Evolutionary conservation across 257 asterid species (phyloP).

Genomic region (Scutellaria minor): DNA sequence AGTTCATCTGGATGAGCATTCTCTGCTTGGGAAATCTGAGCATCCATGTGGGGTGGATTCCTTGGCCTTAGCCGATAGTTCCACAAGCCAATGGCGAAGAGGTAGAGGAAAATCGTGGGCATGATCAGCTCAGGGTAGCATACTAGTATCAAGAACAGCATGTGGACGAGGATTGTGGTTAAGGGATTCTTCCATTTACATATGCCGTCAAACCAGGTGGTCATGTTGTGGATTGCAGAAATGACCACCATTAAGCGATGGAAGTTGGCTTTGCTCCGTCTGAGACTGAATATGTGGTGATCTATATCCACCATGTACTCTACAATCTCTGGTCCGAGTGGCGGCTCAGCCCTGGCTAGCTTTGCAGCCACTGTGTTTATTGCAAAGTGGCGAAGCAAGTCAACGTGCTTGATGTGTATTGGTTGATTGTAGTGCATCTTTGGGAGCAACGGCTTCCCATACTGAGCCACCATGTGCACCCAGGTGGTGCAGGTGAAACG

Average conservation of each 20-base stretch:
- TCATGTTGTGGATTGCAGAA: conserved; percentile 51
- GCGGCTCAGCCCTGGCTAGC: conserved; percentile 84
- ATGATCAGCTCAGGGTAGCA: conserved; percentile 82
- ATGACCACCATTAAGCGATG: conserved; percentile 69
- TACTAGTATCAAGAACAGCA: conserved; percentile 74
- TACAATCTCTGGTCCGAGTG: conserved; percentile 68
- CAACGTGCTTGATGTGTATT: conserved; percentile 77
- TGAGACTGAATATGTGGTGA: conserved; percentile 75
- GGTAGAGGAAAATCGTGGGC: conserved; percentile 88
- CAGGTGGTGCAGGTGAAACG: conserved; percentile 93
- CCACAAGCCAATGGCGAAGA: conserved; percentile 86
- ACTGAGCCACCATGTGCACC: conserved; percentile 79
- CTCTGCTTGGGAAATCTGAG: conserved; percentile 84
- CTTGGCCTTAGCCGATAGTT: conserved; percentile 78
- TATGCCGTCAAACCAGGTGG: conserved; percentile 67
- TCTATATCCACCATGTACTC: conserved; percentile 92
- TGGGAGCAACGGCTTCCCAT: conserved; percentile 89
- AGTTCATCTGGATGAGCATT: conserved; percentile 67
- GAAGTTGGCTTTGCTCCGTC: conserved; percentile 92
- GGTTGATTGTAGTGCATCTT: conserved; percentile 90
- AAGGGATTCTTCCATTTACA: conserved; percentile 84
- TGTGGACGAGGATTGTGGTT: conserved; percentile 75
- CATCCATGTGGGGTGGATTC: conserved; percentile 87
- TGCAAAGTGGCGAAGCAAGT: conserved; percentile 85
- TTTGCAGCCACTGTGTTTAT: conserved; percentile 65